phyloP scores from a whole-genome alignment of 2,329 filamentous ascomycete species.

The Diaporthe humulicola region DNA sequence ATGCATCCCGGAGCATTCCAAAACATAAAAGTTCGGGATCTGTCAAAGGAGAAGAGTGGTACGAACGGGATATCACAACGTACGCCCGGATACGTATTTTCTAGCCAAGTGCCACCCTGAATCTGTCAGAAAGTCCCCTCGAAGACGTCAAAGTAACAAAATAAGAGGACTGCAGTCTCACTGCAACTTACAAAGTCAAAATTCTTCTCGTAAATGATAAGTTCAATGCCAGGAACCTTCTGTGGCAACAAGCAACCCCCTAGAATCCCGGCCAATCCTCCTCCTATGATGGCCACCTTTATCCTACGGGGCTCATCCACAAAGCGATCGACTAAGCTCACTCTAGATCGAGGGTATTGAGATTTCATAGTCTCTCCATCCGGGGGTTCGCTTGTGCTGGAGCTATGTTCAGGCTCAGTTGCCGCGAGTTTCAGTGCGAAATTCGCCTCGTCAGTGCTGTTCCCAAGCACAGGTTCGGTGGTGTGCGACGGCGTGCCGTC shows the following conservation, averaged over 20 bases:
- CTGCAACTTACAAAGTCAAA: slow-evolving; percentile 68
- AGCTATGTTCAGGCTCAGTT: not conserved
- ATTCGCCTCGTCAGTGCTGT: not conserved
- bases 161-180: not conserved
- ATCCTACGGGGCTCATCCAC: slow-evolving; percentile 63
- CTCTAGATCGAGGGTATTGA: slow-evolving; percentile 40
- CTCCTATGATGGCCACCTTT: slow-evolving; percentile 73
- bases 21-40: too few species aligned
- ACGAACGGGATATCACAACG: slow-evolving; percentile 79
- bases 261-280: slow-evolving; percentile 72
- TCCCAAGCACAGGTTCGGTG: not conserved
- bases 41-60: too few species aligned
- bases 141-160: not conserved
- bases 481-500: not conserved
- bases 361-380: slow-evolving; percentile 9
- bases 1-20: too few species aligned
- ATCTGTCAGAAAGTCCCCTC: slow-evolving; percentile 21
- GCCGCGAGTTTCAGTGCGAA: not conserved
- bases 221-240: slow-evolving; percentile 76
- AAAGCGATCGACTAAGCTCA: slow-evolving; percentile 52
- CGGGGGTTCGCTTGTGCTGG: not conserved
- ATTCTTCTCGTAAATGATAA: slow-evolving; percentile 79
- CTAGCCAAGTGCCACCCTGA: slow-evolving; percentile 67
- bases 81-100: slow-evolving; percentile 72
- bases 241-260: slow-evolving; percentile 75